Evolutionary conservation across 768 basidiomycete genomes (phyloP).

Genomic region (Tephrocybe sp.): DNA sequence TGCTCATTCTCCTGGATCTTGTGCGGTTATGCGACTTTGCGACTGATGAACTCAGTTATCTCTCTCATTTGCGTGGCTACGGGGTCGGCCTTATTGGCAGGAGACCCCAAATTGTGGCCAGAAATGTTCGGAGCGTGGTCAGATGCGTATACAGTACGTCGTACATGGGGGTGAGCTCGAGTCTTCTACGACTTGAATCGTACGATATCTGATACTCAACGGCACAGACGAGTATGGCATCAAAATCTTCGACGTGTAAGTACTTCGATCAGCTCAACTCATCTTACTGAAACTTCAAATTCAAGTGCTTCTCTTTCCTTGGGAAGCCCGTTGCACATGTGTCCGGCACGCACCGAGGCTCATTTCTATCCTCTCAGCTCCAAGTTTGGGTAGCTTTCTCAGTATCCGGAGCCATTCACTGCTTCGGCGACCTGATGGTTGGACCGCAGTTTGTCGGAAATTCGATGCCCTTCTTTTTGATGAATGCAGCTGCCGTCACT

Average conservation of each 20-base stretch:
- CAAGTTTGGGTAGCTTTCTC: constrained; percentile 7
- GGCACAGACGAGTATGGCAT: constrained; percentile 9
- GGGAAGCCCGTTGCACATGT: neutral
- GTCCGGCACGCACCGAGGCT: neutral
- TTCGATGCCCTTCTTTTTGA: constrained; percentile 7
- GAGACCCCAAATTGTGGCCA: constrained; percentile 7
- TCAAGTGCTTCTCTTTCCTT: neutral
- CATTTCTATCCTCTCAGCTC: constrained; percentile 2
- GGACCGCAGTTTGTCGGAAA: neutral
- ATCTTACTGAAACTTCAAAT: neutral
- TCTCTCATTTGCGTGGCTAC: constrained; percentile 1
- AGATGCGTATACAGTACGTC: constrained; percentile 10
- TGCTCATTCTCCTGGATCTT: constrained; percentile 1
- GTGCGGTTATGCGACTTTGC: neutral
- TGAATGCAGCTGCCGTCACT: constrained; percentile 4
- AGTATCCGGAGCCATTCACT: constrained; percentile 3
- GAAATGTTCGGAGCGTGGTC: constrained; percentile 7
- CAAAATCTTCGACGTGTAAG: constrained; percentile 12
- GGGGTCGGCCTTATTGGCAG: constrained; percentile 2
- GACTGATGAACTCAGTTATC: constrained; percentile 3
- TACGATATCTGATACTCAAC: no score
- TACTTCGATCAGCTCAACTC: neutral
- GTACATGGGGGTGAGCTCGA: constrained; percentile 5
- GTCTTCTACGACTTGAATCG: no score
- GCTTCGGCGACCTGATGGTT: constrained; percentile 10